A percentile compares a stretch with the other conserved stretches of the same genome.
phyloP scores from a whole-genome alignment of 768 basidiomycete species.

The Suillus decipiens region DNA sequence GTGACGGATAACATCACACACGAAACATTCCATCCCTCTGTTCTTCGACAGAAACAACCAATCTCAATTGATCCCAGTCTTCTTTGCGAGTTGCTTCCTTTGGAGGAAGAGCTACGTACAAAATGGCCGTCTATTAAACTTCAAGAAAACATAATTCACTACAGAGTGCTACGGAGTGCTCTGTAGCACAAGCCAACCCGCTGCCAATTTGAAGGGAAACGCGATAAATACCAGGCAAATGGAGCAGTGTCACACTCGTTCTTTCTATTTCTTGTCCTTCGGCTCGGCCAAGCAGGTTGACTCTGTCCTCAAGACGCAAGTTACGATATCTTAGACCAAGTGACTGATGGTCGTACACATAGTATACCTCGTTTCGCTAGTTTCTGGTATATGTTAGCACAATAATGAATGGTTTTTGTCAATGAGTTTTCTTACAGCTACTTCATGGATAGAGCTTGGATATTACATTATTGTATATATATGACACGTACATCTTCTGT shows the following conservation, averaged over 20 bases:
- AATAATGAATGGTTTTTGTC: conserved; percentile 15
- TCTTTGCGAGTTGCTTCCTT: conserved; percentile 43
- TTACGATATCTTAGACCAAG: conserved; percentile 14
- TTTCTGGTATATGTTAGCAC: conserved; percentile 24
- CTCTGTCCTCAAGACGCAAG: conserved; percentile 22
- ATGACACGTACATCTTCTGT: no score
- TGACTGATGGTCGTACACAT: conserved; percentile 10
- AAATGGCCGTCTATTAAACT: conserved; percentile 46
- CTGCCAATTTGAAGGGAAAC: conserved; percentile 22
- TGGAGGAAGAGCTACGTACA: conserved; percentile 53
- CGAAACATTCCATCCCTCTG: conserved; percentile 65
- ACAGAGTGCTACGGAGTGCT: no score
- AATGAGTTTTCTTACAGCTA: not conserved
- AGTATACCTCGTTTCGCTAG: conserved; percentile 24
- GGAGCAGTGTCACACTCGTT: conserved; percentile 9
- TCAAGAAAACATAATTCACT: conserved; percentile 16
- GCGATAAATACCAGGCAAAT: conserved; percentile 14
- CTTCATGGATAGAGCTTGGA: not conserved
- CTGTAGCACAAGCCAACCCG: no score
- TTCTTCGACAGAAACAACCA: conserved; percentile 37
- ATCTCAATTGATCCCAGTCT: conserved; percentile 41
- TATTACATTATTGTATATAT: not conserved
- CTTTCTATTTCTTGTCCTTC: conserved; percentile 15
- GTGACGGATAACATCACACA: conserved; percentile 46
- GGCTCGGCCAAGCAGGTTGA: conserved; percentile 21